A percentile compares a stretch with the other conserved stretches of the same genome.
These are phyloP conservation scores for Penicillium riverlandense DNA, from an alignment of 495 filamentous ascomycete species.

Conservation along the genomic window DNA sequence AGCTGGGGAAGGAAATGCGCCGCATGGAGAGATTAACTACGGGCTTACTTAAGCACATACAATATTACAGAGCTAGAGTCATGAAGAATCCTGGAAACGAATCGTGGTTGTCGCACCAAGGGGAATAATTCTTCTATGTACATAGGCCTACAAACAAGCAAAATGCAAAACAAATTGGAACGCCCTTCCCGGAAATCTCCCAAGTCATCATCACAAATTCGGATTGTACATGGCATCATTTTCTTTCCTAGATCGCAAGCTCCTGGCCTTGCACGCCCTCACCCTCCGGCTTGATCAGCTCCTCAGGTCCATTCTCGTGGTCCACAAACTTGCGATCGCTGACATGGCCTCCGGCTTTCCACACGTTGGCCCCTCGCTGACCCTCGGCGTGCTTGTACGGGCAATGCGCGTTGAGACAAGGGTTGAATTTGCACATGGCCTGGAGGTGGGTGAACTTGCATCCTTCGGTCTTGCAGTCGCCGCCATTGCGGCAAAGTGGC, in stretches of 20 bases:
- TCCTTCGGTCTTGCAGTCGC: constrained; percentile 72
- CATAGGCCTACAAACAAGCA: constrained; percentile 16
- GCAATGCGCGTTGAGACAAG: constrained; percentile 79
- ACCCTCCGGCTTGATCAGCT: constrained; percentile 66
- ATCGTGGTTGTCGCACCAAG: neutral
- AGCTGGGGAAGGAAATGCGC: neutral
- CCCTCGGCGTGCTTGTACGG: constrained; percentile 89
- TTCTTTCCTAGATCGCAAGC: constrained; percentile 27
- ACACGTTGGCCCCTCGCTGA: constrained; percentile 76
- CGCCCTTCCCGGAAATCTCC: constrained; percentile 17
- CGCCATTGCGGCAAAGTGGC: constrained; percentile 85
- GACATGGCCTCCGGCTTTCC: constrained; percentile 65
- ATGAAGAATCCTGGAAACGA: no score
- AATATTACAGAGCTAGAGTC: no score
- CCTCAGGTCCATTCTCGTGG: constrained; percentile 59
- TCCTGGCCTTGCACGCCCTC: constrained; percentile 28
- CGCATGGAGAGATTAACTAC: no score
- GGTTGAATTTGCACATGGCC: constrained; percentile 82
- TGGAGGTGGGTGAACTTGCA: constrained; percentile 88
- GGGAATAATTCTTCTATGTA: constrained; percentile 21
- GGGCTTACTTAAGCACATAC: neutral
- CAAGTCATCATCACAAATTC: constrained; percentile 17
- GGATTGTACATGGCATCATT: constrained; percentile 29
- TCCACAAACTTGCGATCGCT: constrained; percentile 90
- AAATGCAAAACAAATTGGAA: constrained; percentile 23